A percentile compares a stretch with the other conserved stretches of the same genome.
Evolutionary conservation across 2,329 filamentous ascomycete genomes (phyloP).

Genomic region (Calonectria honghensis): DNA sequence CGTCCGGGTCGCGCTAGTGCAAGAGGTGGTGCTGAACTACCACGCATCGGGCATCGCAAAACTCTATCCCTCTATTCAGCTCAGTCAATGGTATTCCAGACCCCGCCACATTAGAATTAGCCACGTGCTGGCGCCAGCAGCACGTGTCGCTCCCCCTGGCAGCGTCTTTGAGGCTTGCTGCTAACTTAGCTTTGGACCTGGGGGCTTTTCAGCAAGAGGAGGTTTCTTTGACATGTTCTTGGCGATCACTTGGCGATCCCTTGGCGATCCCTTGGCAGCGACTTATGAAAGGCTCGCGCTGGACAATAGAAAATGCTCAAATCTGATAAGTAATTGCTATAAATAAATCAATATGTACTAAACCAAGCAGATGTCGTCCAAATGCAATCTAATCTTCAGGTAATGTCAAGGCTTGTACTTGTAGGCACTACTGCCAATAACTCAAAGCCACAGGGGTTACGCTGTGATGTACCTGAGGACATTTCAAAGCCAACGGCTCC

Average conservation of each 20-base stretch:
- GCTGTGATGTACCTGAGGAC: neutral
- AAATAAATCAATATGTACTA: neutral
- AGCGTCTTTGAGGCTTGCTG: neutral
- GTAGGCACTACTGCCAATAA: neutral
- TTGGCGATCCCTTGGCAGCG: neutral
- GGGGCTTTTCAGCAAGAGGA: neutral
- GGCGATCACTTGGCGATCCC: neutral
- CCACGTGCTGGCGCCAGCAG: neutral
- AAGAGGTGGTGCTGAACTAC: too few relatives aligned
- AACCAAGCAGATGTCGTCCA: neutral
- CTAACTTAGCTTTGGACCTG: neutral
- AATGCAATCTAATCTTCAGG: neutral
- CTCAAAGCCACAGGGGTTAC: neutral
- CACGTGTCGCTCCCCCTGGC: neutral
- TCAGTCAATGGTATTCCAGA: neutral
- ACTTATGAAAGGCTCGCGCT: neutral
- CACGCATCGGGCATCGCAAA: too few relatives aligned
- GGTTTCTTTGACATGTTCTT: neutral
- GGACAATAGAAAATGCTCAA: too few relatives aligned
- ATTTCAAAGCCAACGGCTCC: neutral
- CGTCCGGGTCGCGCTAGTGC: neutral
- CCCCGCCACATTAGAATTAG: neutral
- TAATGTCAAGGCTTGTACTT: neutral
- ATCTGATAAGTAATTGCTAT: neutral
- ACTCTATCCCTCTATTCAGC: neutral